A percentile compares a stretch with the other conserved stretches of the same genome.
These are phyloP conservation scores for Vitis amurensis DNA, from an alignment of 164 flowering plant genomes.

Conservation along the genomic window DNA sequence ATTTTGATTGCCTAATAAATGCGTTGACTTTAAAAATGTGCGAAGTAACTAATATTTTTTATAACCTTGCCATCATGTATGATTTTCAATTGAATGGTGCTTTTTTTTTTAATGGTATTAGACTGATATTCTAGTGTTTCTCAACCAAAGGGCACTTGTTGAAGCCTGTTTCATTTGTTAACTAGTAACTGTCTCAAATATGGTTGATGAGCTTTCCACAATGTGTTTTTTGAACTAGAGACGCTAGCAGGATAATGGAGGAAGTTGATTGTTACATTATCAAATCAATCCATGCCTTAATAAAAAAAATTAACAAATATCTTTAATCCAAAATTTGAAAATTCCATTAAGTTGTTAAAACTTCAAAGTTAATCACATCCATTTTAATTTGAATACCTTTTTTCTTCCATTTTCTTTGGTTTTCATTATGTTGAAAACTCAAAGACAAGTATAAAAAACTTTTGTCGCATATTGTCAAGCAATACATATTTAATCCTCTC, in stretches of 20 bases:
- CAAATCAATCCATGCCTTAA: background rate
- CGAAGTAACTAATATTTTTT: background rate
- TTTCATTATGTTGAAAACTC: background rate
- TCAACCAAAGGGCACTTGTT: background rate
- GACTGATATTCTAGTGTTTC: background rate
- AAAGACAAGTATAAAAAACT: background rate
- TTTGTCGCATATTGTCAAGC: background rate
- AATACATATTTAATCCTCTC: no score
- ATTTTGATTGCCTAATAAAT: background rate
- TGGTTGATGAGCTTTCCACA: background rate
- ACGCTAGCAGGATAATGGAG: background rate
- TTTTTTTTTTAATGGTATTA: background rate
- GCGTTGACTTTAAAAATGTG: background rate
- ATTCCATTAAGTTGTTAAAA: no score
- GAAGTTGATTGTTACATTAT: background rate
- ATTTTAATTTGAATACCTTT: background rate
- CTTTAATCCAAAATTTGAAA: no score
- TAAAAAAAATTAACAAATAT: no score
- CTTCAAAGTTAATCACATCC: background rate
- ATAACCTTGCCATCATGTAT: background rate
- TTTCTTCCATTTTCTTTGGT: background rate
- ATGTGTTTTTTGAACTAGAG: background rate
- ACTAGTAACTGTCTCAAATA: background rate
- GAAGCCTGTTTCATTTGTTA: background rate
- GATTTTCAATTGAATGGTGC: background rate